phyloP scores from a whole-genome alignment of 116 monocot species.

The Trichopus zeylanicus region DNA sequence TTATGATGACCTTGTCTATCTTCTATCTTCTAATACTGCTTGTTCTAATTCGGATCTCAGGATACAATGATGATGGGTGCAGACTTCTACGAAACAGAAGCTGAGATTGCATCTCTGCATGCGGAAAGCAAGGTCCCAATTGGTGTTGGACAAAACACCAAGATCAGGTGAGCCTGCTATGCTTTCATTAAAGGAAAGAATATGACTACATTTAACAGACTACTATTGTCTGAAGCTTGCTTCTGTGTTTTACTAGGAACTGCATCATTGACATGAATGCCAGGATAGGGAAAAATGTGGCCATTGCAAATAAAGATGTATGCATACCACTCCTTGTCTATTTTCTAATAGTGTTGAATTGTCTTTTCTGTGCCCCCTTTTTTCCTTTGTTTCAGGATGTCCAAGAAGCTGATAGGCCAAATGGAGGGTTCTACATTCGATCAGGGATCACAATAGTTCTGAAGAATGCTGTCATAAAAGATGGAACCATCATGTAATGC shows the following conservation, averaged over 20 bases:
- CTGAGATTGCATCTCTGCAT: conserved; percentile 54
- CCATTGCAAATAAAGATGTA: conserved; percentile 68
- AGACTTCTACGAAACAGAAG: conserved; percentile 75
- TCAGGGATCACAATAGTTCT: conserved; percentile 46
- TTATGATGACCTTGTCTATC: too few species aligned
- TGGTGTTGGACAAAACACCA: conserved; percentile 69
- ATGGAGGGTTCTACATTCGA: conserved; percentile 59
- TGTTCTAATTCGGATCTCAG: conserved; percentile 18
- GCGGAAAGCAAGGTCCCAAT: conserved; percentile 69
- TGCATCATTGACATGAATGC: conserved; percentile 93
- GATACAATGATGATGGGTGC: conserved; percentile 94
- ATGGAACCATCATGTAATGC: conserved; percentile 38
- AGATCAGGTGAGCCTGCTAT: conserved; percentile 48
- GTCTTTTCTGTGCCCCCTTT: not conserved
- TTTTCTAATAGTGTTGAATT: not conserved
- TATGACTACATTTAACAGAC: not conserved
- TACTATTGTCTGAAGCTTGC: not conserved
- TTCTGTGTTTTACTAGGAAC: conserved; percentile 26
- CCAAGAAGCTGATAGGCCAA: conserved; percentile 54
- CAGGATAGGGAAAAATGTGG: conserved; percentile 65
- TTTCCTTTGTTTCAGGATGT: conserved; percentile 31
- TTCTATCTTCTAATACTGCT: not conserved
- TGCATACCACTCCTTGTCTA: not conserved
- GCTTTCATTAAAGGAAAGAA: not conserved
- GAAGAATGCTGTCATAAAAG: conserved; percentile 63